Evolutionary conservation across 257 asterid genomes (phyloP).

Genomic region (Solanum gracilifrons): DNA sequence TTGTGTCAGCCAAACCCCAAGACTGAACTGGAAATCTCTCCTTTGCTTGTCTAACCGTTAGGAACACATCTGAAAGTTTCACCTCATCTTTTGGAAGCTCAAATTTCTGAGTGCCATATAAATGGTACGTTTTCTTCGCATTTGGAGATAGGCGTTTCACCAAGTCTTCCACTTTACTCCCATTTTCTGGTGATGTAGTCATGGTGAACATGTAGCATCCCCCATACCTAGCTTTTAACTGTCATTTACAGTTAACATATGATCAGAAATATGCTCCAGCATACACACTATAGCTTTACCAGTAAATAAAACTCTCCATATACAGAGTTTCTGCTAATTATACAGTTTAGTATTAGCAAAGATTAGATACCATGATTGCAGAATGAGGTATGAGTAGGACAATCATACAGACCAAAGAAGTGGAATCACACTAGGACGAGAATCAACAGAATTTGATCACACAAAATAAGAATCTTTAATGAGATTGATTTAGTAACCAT

Average conservation of each 20-base stretch:
- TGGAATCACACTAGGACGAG: neutral
- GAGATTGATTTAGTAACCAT: neutral
- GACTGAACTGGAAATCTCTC: constrained; percentile 16
- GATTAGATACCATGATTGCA: neutral
- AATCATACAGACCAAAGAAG: neutral
- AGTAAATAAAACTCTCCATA: neutral
- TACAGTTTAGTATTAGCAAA: neutral
- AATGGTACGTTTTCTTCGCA: constrained; percentile 15
- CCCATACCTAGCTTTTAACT: constrained; percentile 35
- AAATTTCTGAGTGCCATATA: constrained; percentile 34
- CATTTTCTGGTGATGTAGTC: constrained; percentile 17
- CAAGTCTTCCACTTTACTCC: constrained; percentile 14
- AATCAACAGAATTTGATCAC: neutral
- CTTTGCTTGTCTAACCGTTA: constrained; percentile 18
- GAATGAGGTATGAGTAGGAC: neutral
- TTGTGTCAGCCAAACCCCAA: constrained; percentile 38
- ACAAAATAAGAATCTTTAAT: neutral
- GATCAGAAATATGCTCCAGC: neutral
- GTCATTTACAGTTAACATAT: neutral
- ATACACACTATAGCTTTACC: neutral
- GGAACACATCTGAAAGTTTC: constrained; percentile 21
- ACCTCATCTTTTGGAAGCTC: constrained; percentile 24
- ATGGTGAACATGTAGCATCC: constrained; percentile 27
- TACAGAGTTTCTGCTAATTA: neutral
- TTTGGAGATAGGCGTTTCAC: constrained; percentile 10